Evolutionary conservation across 129 eudicot genomes (phyloP).

Genomic region (Flaveria sonorensis): DNA sequence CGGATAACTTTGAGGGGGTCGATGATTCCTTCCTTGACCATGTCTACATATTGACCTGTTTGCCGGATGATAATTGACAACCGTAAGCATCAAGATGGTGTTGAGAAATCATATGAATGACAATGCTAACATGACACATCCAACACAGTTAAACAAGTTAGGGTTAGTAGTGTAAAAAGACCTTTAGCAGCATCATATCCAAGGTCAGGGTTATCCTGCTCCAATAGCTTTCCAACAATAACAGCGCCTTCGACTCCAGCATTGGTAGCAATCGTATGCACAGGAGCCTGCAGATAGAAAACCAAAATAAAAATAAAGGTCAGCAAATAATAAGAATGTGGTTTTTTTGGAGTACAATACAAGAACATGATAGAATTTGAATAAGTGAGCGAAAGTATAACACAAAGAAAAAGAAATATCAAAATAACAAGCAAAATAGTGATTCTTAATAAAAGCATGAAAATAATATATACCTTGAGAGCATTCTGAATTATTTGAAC

Average conservation of each 20-base stretch:
- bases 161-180: neutral
- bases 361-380: neutral
- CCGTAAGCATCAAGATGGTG: conserved; percentile 6
- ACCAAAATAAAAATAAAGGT: conserved; percentile 1
- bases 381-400: neutral
- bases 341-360: neutral
- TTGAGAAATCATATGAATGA: neutral
- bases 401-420: neutral
- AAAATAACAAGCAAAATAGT: neutral
- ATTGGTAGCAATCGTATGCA: conserved; percentile 65
- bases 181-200: conserved; percentile 92
- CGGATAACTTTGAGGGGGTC: conserved; percentile 78
- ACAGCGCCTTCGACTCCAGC: conserved; percentile 87
- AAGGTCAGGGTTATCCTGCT: conserved; percentile 65
- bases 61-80: conserved; percentile 6
- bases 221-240: conserved; percentile 70
- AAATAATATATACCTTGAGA: conserved; percentile 43
- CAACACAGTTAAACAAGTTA: neutral
- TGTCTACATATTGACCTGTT: conserved; percentile 68
- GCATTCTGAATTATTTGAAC: conserved; percentile 76
- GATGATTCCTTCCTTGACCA: conserved; percentile 76
- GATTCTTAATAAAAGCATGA: neutral
- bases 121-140: no score
- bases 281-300: conserved; percentile 51
- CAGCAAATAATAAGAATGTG: neutral